A percentile compares a stretch with the other conserved stretches of the same genome.
These are phyloP conservation scores for Kwoniella shandongensis DNA, from an alignment of 768 basidiomycete genomes.

Conservation along the genomic window DNA sequence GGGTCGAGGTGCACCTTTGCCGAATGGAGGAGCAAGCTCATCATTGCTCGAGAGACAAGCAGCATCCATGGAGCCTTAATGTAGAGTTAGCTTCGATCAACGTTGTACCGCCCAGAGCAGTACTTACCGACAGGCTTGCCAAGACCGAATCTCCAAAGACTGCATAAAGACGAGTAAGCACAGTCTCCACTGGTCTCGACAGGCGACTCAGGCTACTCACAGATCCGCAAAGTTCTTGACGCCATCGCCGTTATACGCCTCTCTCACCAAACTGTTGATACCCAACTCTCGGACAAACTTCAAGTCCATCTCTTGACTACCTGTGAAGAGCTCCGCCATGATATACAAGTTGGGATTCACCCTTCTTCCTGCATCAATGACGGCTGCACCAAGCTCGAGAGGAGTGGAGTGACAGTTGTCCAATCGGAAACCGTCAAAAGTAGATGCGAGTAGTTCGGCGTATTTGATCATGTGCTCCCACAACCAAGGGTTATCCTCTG, in stretches of 20 bases:
- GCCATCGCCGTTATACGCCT: constrained; percentile 80
- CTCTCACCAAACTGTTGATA: constrained; percentile 88
- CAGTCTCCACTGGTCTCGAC: too few species aligned
- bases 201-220: constrained; percentile 44
- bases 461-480: constrained; percentile 90
- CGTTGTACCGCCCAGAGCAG: too few species aligned
- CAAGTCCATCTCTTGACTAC: constrained; percentile 88
- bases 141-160: constrained; percentile 80
- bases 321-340: constrained; percentile 95
- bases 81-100: constrained; percentile 5
- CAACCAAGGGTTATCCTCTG: constrained; percentile 84
- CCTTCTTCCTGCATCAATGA: constrained; percentile 86
- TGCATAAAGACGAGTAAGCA: constrained; percentile 18
- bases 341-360: constrained; percentile 92
- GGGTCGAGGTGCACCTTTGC: constrained; percentile 72
- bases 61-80: constrained; percentile 82
- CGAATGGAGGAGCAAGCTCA: constrained; percentile 76
- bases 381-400: constrained; percentile 86
- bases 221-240: constrained; percentile 87
- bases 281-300: constrained; percentile 88
- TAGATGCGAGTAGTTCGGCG: constrained; percentile 71
- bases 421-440: constrained; percentile 94
- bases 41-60: constrained; percentile 76
- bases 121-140: constrained; percentile 83
- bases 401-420: constrained; percentile 99